A percentile compares a stretch with the other conserved stretches of the same genome.
phyloP scores from a whole-genome alignment of 306 rosid genomes.

The Cucumis melo region DNA sequence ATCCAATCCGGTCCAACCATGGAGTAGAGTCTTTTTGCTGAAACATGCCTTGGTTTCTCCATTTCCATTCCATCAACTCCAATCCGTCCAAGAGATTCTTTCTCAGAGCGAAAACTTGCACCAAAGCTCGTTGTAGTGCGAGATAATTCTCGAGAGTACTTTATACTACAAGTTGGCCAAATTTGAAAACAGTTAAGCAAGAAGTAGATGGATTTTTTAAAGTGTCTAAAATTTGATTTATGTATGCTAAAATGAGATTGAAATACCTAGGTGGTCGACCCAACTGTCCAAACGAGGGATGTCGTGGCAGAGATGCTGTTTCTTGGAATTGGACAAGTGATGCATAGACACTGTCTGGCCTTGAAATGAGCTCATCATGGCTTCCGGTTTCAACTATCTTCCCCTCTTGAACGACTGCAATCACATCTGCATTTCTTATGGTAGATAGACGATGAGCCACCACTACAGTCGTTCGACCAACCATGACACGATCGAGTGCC shows the following conservation, averaged over 20 bases:
- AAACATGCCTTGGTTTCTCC: slow-evolving; percentile 33
- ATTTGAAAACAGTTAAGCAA: neutral
- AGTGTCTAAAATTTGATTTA: neutral
- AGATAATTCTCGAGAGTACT: slow-evolving; percentile 59
- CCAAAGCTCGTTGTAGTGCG: slow-evolving; percentile 55
- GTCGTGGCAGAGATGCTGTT: slow-evolving; percentile 44
- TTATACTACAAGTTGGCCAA: slow-evolving; percentile 28
- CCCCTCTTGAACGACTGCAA: slow-evolving; percentile 80
- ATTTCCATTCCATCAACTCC: slow-evolving; percentile 46
- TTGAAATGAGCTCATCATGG: slow-evolving; percentile 77
- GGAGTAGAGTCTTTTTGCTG: slow-evolving; percentile 55
- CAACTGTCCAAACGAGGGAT: slow-evolving; percentile 36
- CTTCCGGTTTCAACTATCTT: slow-evolving; percentile 81
- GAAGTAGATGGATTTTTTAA: neutral
- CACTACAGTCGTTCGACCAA: slow-evolving; percentile 82
- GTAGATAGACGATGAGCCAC: slow-evolving; percentile 95
- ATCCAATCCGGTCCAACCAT: slow-evolving; percentile 83
- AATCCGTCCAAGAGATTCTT: slow-evolving; percentile 48
- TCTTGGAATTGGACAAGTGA: slow-evolving; percentile 73
- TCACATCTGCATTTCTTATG: slow-evolving; percentile 67
- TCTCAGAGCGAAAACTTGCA: slow-evolving; percentile 82
- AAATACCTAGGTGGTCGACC: slow-evolving; percentile 60
- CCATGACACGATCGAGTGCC: slow-evolving; percentile 95
- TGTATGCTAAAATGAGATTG: neutral
- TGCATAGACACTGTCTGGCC: slow-evolving; percentile 58